Conservation (phyloP, 208 protist genomes). For the Trypanosomatidae sp. region DNA sequence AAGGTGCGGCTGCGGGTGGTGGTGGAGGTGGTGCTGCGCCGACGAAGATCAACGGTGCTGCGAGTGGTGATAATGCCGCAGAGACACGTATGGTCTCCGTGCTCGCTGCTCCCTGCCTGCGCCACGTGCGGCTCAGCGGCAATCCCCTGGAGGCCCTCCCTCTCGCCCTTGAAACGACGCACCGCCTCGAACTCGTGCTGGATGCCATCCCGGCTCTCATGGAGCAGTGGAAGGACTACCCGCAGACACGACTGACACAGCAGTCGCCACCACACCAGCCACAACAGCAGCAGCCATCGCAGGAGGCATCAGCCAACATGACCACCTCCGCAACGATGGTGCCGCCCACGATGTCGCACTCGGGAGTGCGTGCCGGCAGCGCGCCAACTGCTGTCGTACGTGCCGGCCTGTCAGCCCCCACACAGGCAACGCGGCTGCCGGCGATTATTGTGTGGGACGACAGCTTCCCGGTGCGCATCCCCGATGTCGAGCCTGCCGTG, state of each 20-base stretch:
- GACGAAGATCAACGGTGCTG: too few relatives aligned
- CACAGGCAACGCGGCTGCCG: conserved; percentile 12
- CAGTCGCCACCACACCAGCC: background rate
- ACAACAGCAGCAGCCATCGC: background rate
- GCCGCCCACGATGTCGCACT: too few relatives aligned
- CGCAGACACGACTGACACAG: too few relatives aligned
- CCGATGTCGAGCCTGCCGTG: conserved; percentile 27
- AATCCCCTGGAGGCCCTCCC: conserved; percentile 70
- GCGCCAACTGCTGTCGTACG: too few relatives aligned
- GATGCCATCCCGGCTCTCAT: conserved; percentile 68
- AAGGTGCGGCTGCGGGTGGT: too few relatives aligned
- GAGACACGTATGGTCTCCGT: too few relatives aligned
- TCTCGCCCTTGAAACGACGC: conserved; percentile 39
- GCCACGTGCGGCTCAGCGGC: conserved; percentile 60
- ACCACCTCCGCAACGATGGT: too few relatives aligned
- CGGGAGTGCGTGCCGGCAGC: too few relatives aligned
- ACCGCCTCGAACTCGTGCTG: conserved; percentile 63
- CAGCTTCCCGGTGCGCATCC: conserved; percentile 59
- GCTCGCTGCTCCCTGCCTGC: conserved; percentile 52
- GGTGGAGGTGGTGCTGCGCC: too few relatives aligned
- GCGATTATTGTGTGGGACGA: conserved; percentile 77
- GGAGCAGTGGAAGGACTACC: conserved; percentile 54
- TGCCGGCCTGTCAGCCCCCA: too few relatives aligned
- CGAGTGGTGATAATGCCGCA: too few relatives aligned
- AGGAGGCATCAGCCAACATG: background rate